Percentiles rank a stretch among this genome's conserved stretches.
Conservation (phyloP, 768 basidiomycete genomes). For the Psilocybe sp. region DNA sequence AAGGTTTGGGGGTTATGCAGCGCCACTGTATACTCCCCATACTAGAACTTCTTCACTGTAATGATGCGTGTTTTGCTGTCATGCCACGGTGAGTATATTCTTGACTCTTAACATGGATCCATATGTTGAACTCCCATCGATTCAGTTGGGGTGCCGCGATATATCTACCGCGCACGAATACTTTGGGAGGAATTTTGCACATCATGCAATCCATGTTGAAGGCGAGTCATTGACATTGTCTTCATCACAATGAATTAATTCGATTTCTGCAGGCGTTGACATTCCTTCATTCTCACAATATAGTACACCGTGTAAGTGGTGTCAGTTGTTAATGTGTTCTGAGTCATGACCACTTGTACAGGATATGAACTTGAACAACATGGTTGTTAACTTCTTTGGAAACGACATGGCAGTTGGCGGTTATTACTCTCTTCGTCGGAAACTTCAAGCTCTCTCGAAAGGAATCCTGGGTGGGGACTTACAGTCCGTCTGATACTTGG, state of each 20-base stretch:
- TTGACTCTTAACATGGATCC: background rate
- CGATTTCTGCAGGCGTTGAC: constrained; percentile 11
- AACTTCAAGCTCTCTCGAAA: constrained; percentile 10
- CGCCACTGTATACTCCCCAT: constrained; percentile 19
- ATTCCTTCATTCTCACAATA: constrained; percentile 19
- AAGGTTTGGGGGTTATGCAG: background rate
- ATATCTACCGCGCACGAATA: background rate
- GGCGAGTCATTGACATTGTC: background rate
- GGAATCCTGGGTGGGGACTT: constrained; percentile 6
- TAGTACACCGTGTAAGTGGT: constrained; percentile 17
- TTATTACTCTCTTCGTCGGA: background rate
- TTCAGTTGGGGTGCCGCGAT: constrained; percentile 13
- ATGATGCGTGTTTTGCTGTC: constrained; percentile 21
- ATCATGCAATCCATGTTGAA: constrained; percentile 19
- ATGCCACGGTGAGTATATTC: constrained; percentile 24
- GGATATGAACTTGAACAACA: constrained; percentile 14
- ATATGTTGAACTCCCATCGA: background rate
- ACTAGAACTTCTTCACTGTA: constrained; percentile 20
- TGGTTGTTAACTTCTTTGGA: constrained; percentile 11
- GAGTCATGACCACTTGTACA: background rate
- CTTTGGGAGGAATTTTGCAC: constrained; percentile 8
- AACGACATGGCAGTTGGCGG: background rate
- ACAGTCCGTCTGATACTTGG: constrained; percentile 5
- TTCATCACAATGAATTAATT: background rate
- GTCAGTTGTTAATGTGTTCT: background rate